Base-by-base conservation (phyloP, 2,329 filamentous ascomycete genomes). In the Bipolaris bicolor region DNA sequence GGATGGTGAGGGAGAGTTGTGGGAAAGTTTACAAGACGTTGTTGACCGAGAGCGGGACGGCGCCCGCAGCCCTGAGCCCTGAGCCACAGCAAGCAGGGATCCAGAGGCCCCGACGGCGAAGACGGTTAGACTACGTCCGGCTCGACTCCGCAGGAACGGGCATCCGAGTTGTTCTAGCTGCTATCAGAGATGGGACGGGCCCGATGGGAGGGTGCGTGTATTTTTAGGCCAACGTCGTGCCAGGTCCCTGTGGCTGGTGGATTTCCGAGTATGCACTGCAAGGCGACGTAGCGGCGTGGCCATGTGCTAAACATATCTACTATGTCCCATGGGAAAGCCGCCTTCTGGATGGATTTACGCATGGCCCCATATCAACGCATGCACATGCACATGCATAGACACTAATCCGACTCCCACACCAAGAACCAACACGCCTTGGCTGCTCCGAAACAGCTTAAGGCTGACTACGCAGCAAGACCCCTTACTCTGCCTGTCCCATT, bases 211-310 rank as follows among this genome's bases (percentile, higher is more conserved):
- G 29, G 7, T 3, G 41, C 20, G 22, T 50, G 55, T 61, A 61
- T 59, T 55, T 59, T 57, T 61, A 61, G 58, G 39, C 47, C 41
- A 39, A 36, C 53, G 45, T 43, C 45, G 47, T 47, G 43, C 46
- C 29, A 20, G 29, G 34, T 26, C 18, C 45, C 36, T 31, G 44
- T 11, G 26, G 22, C 53, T 33, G 29, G 22, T 39, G 16, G 7
- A 11, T 26, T 18, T 22, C 13, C n/a, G 44, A 29, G 26, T 26
- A 24, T 24, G 24, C 24, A 47, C 37, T 44, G 16, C 33, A 49
- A n/a, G 37, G n/a, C 20, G 48, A 37, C 37, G 15, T 20, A 43
- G 3, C 7, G n/a, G 16, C 6, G 13, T 22, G 3, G 16, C 39
- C 16, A 16, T 22, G 13, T 49, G 46, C 46, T 11, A 29, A 10